These are phyloP conservation scores for Coprinellus micaceus DNA, from an alignment of 768 basidiomycete genomes.

Conservation along the genomic window DNA sequence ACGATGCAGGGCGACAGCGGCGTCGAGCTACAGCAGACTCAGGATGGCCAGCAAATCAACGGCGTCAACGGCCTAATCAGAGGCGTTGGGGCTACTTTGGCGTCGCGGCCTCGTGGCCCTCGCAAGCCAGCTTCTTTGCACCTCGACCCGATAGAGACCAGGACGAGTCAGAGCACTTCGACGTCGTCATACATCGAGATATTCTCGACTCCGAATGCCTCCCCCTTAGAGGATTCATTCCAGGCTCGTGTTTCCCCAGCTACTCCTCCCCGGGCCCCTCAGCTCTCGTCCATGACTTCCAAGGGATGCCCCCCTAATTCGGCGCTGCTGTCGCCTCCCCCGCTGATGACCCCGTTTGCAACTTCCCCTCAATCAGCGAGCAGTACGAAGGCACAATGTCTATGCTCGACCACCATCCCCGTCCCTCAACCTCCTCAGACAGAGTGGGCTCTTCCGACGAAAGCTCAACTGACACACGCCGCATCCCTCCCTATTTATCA, in stretches of 20 bases:
- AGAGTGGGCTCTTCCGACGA: slow-evolving; percentile 50
- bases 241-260: not conserved
- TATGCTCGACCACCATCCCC: not conserved
- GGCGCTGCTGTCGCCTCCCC: slow-evolving; percentile 2
- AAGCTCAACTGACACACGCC: slow-evolving; percentile 56
- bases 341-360: not conserved
- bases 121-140: not conserved
- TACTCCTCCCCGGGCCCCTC: not conserved
- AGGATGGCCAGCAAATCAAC: too few relatives aligned
- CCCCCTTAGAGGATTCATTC: slow-evolving; percentile 1
- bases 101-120: not conserved
- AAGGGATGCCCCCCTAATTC: not conserved
- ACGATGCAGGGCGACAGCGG: slow-evolving; percentile 3
- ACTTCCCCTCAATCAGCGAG: not conserved
- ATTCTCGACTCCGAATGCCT: slow-evolving; percentile 2
- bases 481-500: slow-evolving; percentile 61
- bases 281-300: not conserved
- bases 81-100: not conserved
- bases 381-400: slow-evolving; percentile 4
- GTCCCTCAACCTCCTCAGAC: slow-evolving; percentile 19
- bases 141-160: not conserved
- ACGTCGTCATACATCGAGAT: not conserved
- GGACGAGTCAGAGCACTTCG: not conserved
- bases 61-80: not conserved
- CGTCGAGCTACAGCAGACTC: not conserved